These are phyloP conservation scores for Suhomyces canberraensis DNA, from an alignment of 805 yeast species.

Conservation along the genomic window DNA sequence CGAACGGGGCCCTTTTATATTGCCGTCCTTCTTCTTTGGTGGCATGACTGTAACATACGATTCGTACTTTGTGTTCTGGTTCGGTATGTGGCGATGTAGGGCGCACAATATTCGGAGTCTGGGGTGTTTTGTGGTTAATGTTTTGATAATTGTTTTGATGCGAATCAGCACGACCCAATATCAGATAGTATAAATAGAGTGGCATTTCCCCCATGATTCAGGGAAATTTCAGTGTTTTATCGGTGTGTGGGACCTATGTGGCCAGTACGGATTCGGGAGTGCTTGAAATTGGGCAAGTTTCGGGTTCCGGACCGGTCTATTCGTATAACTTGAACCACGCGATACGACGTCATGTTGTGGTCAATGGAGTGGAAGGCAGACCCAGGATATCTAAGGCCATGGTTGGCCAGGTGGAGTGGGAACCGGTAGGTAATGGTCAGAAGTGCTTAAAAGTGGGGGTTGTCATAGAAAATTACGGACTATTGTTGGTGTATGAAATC, in stretches of 20 bases:
- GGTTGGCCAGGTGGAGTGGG: slow-evolving; percentile 22
- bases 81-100: too few species aligned
- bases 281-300: slow-evolving; percentile 4
- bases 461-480: slow-evolving; percentile 15
- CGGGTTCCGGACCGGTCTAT: neutral
- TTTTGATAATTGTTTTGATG: slow-evolving; percentile 3
- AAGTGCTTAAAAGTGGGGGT: slow-evolving; percentile 31
- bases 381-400: neutral
- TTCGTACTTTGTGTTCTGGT: too few species aligned
- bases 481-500: slow-evolving; percentile 25
- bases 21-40: slow-evolving; percentile 2
- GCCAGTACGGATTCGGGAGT: slow-evolving; percentile 11
- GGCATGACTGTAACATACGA: too few species aligned
- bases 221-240: slow-evolving; percentile 7
- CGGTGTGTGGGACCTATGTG: slow-evolving; percentile 19
- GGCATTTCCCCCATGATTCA: too few species aligned
- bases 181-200: neutral
- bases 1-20: neutral
- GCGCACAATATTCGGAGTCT: too few species aligned
- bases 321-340: neutral
- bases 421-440: slow-evolving; percentile 8
- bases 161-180: neutral
- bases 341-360: neutral
- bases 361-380: neutral
- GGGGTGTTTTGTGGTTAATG: neutral